A percentile compares a stretch with the other conserved stretches of the same genome.
Evolutionary conservation across 106 monocot species (phyloP).

Genomic region (Xerophyta viscosa): DNA sequence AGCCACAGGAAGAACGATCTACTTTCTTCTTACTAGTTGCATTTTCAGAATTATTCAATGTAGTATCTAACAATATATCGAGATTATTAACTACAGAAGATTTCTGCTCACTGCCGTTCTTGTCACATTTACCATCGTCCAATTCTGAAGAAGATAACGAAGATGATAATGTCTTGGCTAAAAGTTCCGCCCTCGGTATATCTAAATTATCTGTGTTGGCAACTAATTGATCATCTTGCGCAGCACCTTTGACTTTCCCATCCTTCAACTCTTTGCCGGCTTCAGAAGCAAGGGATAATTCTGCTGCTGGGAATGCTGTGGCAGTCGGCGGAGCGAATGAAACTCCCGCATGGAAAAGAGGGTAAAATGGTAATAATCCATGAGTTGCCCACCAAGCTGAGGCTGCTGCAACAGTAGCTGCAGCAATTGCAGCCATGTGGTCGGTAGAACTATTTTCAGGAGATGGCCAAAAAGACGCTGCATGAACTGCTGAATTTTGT

Average conservation of each 20-base stretch:
- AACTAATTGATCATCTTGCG: constrained; percentile 6
- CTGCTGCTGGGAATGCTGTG: constrained; percentile 9
- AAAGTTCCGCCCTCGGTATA: neutral
- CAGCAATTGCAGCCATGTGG: constrained; percentile 49
- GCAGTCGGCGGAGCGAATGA: constrained; percentile 27
- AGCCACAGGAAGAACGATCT: constrained; percentile 72
- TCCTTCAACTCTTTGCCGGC: constrained; percentile 6
- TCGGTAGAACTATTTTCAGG: constrained; percentile 16
- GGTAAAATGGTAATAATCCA: constrained; percentile 56
- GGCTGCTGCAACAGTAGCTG: constrained; percentile 88
- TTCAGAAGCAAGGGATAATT: constrained; percentile 1
- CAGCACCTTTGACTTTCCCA: neutral
- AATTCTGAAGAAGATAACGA: constrained; percentile 11
- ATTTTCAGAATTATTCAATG: no score
- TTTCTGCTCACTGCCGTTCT: constrained; percentile 13
- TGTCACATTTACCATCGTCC: constrained; percentile 11
- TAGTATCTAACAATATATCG: no score
- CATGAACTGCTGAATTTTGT: constrained; percentile 76
- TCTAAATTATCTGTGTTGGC: constrained; percentile 17
- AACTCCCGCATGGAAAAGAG: constrained; percentile 36
- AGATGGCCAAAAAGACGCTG: constrained; percentile 76
- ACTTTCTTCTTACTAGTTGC: constrained; percentile 30
- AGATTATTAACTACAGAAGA: neutral
- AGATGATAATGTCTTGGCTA: constrained; percentile 14
- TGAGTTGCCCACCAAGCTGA: constrained; percentile 87